Conservation (phyloP, 78 protist genomes). For the Dictyostelium purpureum region DNA sequence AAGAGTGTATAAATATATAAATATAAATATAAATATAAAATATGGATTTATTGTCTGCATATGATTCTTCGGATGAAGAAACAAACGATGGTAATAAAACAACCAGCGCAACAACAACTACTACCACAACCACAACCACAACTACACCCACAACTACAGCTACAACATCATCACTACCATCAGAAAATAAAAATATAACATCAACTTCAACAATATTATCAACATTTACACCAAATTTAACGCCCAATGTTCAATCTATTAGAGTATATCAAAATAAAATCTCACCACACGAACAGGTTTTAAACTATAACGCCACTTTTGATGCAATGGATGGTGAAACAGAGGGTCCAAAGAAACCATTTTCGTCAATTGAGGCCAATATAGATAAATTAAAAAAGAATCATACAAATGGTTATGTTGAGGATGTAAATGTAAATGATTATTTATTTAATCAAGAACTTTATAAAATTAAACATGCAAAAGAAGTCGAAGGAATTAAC, state of each 20-base stretch:
- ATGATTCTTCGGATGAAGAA: neutral
- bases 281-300: conserved; percentile 6
- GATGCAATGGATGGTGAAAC: conserved; percentile 32
- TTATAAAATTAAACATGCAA: conserved; percentile 13
- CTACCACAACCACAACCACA: neutral
- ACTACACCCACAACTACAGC: neutral
- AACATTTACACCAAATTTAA: conserved; percentile 33
- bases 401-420: conserved; percentile 61
- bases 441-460: conserved; percentile 55
- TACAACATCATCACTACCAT: neutral
- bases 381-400: conserved; percentile 33
- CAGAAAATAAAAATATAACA: neutral
- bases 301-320: conserved; percentile 48
- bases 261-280: conserved; percentile 49
- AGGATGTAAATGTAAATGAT: conserved; percentile 22
- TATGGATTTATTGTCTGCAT: neutral
- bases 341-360: conserved; percentile 58
- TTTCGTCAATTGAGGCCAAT: conserved; percentile 19
- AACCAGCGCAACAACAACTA: neutral
- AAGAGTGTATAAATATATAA: neutral
- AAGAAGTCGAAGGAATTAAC: conserved; percentile 24
- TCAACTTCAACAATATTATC: neutral
- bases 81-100: neutral
- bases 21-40: neutral
- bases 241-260: neutral